Evolutionary conservation across 495 filamentous ascomycete genomes (phyloP).

Genomic region (Penicillium chermesinum): DNA sequence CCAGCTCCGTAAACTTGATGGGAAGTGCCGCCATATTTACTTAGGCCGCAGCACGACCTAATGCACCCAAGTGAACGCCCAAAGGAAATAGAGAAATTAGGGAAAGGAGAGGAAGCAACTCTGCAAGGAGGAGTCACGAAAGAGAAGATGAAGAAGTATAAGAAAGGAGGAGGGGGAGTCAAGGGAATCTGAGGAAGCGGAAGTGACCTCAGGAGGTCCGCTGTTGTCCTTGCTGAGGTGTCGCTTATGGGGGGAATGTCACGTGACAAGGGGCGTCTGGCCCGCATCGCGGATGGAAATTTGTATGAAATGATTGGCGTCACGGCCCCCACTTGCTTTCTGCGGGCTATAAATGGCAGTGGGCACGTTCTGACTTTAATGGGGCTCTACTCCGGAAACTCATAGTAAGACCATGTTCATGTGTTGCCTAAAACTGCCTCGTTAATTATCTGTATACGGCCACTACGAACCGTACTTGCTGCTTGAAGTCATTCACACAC

Average conservation of each 20-base stretch:
- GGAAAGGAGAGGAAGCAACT: conserved; percentile 21
- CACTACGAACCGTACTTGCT: no score
- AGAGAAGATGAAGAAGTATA: conserved; percentile 7
- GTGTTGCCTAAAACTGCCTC: no score
- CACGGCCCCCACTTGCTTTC: background rate
- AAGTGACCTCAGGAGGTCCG: conserved; percentile 45
- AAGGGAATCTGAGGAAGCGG: conserved; percentile 26
- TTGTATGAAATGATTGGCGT: background rate
- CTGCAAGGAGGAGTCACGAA: conserved; percentile 14
- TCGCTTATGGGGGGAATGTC: conserved; percentile 36
- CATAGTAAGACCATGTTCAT: no score
- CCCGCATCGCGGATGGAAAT: background rate
- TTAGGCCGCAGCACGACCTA: conserved; percentile 45
- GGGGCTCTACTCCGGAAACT: no score
- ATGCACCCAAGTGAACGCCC: conserved; percentile 47
- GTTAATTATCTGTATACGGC: no score
- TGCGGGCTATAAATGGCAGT: background rate
- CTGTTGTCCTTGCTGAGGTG: conserved; percentile 45
- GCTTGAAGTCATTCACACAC: no score
- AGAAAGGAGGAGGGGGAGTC: conserved; percentile 13
- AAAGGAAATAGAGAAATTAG: conserved; percentile 26
- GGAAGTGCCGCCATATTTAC: conserved; percentile 72
- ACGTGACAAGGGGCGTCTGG: conserved; percentile 25
- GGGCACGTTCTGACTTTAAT: no score
- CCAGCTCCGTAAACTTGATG: conserved; percentile 92